phyloP scores from a whole-genome alignment of 768 basidiomycete species.

The Coprinellus aureogranulatus region DNA sequence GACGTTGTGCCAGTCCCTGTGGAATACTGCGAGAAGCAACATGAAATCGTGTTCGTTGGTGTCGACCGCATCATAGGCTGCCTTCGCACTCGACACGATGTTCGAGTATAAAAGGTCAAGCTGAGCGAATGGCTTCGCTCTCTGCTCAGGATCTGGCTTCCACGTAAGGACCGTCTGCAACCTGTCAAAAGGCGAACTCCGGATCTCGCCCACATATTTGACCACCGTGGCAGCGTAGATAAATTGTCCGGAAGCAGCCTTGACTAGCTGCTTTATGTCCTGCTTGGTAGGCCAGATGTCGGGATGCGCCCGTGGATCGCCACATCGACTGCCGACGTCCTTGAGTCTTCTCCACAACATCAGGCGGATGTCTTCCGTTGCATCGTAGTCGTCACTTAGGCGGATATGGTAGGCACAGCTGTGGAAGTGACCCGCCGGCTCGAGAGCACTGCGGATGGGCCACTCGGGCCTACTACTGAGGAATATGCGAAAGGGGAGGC shows the following conservation, averaged over 20 bases:
- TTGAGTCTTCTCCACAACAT: neutral
- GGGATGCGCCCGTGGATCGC: neutral
- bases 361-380: conserved; percentile 1
- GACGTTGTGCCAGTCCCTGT: too few species aligned
- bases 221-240: conserved; percentile 13
- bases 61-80: neutral
- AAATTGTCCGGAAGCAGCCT: conserved; percentile 12
- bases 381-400: conserved; percentile 1
- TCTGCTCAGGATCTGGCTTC: neutral
- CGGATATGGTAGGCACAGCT: neutral
- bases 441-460: conserved; percentile 7
- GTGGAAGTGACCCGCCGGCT: neutral
- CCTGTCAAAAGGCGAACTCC: neutral
- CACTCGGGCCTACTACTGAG: conserved; percentile 15
- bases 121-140: neutral
- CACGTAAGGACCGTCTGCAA: neutral
- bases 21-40: neutral
- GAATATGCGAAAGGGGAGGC: conserved; percentile 9
- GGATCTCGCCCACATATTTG: conserved; percentile 14
- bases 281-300: conserved; percentile 10
- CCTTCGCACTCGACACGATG: conserved; percentile 1
- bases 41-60: neutral
- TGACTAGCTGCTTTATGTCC: conserved; percentile 5
- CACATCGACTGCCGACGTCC: neutral
- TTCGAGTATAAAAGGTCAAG: conserved; percentile 7